Percentiles rank a stretch among this genome's conserved stretches.
These are phyloP conservation scores for Seiridium cupressi DNA, from an alignment of 2,329 filamentous ascomycete species.

Conservation along the genomic window DNA sequence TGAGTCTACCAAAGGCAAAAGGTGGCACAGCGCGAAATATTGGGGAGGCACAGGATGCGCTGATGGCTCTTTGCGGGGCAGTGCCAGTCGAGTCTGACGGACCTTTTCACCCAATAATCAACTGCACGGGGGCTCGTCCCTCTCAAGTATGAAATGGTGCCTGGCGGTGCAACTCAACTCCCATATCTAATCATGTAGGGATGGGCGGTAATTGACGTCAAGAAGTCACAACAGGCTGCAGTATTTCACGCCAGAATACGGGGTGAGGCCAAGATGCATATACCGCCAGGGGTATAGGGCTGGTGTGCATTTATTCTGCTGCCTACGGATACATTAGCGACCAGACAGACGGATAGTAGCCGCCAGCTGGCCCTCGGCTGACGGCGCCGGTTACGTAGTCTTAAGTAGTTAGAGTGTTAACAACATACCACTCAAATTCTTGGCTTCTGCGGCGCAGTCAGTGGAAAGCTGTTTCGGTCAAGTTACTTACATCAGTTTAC, in stretches of 20 bases:
- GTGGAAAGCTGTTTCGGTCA: no score
- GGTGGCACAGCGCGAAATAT: not conserved
- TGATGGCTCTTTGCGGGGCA: not conserved
- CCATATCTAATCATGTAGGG: not conserved
- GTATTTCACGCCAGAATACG: not conserved
- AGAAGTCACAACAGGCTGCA: not conserved
- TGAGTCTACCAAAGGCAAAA: not conserved
- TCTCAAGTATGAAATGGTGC: not conserved
- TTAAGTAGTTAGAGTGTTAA: no score
- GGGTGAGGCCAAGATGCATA: not conserved
- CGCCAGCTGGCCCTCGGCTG: no score
- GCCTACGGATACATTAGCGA: slow-evolving; percentile 12
- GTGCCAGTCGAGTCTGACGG: not conserved
- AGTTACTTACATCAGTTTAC: no score
- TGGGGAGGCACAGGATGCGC: not conserved
- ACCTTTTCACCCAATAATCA: not conserved
- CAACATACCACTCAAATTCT: no score
- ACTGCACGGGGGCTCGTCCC: not conserved
- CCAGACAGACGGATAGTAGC: no score
- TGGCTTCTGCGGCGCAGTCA: no score
- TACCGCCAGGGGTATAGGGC: not conserved
- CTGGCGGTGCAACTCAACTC: not conserved
- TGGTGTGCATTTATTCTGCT: slow-evolving; percentile 21
- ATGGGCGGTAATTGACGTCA: not conserved
- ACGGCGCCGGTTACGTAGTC: no score